phyloP scores from a whole-genome alignment of 495 filamentous ascomycete genomes.

The Entonaema liquescens region DNA sequence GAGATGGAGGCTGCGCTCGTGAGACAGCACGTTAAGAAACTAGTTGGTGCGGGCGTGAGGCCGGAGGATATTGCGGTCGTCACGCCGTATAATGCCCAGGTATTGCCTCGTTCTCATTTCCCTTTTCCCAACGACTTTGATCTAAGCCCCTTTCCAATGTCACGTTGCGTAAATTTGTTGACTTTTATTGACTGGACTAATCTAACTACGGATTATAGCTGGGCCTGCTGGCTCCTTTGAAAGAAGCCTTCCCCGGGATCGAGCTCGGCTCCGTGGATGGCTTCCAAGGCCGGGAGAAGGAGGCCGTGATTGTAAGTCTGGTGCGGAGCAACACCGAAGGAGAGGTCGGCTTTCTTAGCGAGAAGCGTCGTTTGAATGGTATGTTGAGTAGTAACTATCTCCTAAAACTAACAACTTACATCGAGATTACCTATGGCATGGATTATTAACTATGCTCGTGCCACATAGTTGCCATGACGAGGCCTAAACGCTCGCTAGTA shows the following conservation, averaged over 20 bases:
- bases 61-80: conserved; percentile 90
- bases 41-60: conserved; percentile 80
- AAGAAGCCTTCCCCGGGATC: conserved; percentile 80
- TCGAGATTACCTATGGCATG: background rate
- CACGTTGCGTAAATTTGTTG: background rate
- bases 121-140: background rate
- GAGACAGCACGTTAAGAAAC: conserved; percentile 71
- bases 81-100: conserved; percentile 96
- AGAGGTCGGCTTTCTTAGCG: conserved; percentile 94
- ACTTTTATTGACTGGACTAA: background rate
- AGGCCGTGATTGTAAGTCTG: conserved; percentile 88
- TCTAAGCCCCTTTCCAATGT: background rate
- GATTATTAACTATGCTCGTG: background rate
- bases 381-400: conserved; percentile 42
- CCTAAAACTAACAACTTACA: background rate
- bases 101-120: conserved; percentile 38
- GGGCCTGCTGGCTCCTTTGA: conserved; percentile 77
- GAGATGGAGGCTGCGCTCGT: conserved; percentile 88
- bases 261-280: conserved; percentile 96
- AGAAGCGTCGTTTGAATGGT: conserved; percentile 93
- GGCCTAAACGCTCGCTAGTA: conserved; percentile 87
- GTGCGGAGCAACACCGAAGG: conserved; percentile 87
- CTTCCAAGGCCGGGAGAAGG: conserved; percentile 97
- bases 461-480: conserved; percentile 86
- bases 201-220: conserved; percentile 56